Evolutionary conservation across 768 basidiomycete genomes (phyloP), one percentile per base, ranked within the genome.

Genomic region (Russula emetica): DNA sequence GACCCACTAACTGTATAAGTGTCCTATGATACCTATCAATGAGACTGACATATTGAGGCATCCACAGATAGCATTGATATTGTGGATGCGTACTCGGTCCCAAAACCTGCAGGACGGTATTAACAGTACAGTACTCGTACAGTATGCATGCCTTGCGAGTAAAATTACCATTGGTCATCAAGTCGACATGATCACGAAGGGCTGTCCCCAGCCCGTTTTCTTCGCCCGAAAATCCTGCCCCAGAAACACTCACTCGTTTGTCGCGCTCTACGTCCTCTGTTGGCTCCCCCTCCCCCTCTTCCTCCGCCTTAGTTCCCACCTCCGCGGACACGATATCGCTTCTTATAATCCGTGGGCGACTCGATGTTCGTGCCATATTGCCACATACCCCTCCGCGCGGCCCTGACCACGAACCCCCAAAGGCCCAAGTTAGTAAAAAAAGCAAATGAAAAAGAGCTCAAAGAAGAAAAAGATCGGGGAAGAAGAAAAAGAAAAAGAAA

Each of bases 291-390:
- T n/a, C n/a, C n/a, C n/a, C 34, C 20, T 18, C 55, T 0, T 7
- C 60, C 28, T 58, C 52, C 1, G 18, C 4, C 26, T 24, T 55
- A 7, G 54, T 40, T 26, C 49, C 32, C 20, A 42, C 56, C n/a
- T 32, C 42, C 24, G 30, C 56, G 11, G n/a, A 32, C 40, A 32
- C 55, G 62, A 55, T 70, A 24, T 22, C 80, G 69, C 49, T 74
- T 74, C 71, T 82, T 82, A 70, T 78, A 82, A 14, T 77, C 78
- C 18, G 73, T 73, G 0, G 81, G 81, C 42, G 72, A 72, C 67
- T 82, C 81, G 56, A 72, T 68, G 32, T 67, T 69, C 9, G 51
- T 61, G 6, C 66, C 69, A 6, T 73, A 55, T 2, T 64, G 67
- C 81, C 81, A 82, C 69, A 82, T 76, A 3, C 81, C 81, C 18